Evolutionary conservation across 345 rosid species (phyloP).

Genomic region (Luvunga scandens): DNA sequence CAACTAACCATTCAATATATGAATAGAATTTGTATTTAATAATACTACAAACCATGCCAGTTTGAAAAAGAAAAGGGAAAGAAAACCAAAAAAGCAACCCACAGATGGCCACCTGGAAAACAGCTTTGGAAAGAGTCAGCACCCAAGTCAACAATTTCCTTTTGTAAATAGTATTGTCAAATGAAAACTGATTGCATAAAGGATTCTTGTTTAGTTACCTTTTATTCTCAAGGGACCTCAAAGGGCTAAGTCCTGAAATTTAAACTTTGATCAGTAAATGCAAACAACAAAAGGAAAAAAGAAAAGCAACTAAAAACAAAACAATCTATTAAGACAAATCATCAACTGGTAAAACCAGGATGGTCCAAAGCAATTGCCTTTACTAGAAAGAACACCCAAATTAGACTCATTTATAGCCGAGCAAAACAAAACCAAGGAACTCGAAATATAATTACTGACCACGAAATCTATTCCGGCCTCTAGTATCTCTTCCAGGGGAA

Average conservation of each 20-base stretch:
- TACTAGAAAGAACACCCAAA: background rate
- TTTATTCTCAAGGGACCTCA: conserved; percentile 50
- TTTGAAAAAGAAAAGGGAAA: background rate
- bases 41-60: background rate
- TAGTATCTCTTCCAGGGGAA: conserved; percentile 52
- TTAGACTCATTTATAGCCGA: background rate
- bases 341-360: conserved; percentile 5
- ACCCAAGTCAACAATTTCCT: background rate
- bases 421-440: background rate
- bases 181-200: background rate
- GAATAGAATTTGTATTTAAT: background rate
- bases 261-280: conserved; percentile 12
- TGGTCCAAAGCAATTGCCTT: background rate
- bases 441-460: conserved; percentile 43
- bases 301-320: conserved; percentile 1
- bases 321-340: background rate
- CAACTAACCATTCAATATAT: background rate
- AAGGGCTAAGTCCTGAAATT: conserved; percentile 67
- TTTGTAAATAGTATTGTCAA: background rate
- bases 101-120: background rate
- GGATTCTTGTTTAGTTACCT: conserved; percentile 38
- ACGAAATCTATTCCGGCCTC: conserved; percentile 36
- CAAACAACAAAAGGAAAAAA: conserved; percentile 13
- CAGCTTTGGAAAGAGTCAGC: background rate
- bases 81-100: background rate